Evolutionary conservation across 108 stramenopile species (phyloP), one percentile per base, ranked within the genome.

Genomic region (Skeletonema grethae): DNA sequence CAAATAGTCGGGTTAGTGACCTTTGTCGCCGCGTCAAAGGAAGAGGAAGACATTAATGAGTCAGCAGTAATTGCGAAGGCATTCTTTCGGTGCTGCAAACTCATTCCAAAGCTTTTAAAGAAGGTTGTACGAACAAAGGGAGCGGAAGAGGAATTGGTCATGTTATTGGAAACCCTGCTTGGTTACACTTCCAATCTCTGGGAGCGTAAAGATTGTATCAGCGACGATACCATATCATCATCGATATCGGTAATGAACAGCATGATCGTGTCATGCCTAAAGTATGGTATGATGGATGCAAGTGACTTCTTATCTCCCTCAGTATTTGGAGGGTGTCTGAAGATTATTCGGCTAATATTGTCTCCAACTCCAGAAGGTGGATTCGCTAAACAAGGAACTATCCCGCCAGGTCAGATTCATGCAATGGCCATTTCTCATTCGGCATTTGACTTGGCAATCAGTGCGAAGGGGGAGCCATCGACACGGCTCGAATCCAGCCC

Each of bases 361-460:
- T 34, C 12, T 38, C 61, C 60, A 25, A 15, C 63, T 43, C 48
- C 60, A 57, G n/a, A 29, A 38, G 32, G 22, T 46, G 39, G 5
- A 30, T 32, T 62, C 13, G 5, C 32, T 57, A 16, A 3, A 31
- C 24, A 62, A 36, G 71, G 57, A 28, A 53, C 58, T 16, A 55
- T 82, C 35, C 63, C 61, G 15, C 66, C 77, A 10, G 72, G 61
- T 18, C 77, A 79, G 46, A 55, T 82, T 22, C 82, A 82, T 75
- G 63, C 70, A 12, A 82, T 82, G 82, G 55, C 56, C 43, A 18
- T 72, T 10, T 82, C 82, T 64, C 82, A 82, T 57, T 82, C 82
- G 5, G 69, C 73, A 20, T 82, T 79, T 79, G 48, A 58, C 7
- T 43, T 24, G 41, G 60, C 63, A 22, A 29, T 82, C 50, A 24